A percentile compares a stretch with the other conserved stretches of the same genome.
These are phyloP conservation scores for Exophiala sp. DNA, from an alignment of 2,329 filamentous ascomycete genomes.

Conservation along the genomic window DNA sequence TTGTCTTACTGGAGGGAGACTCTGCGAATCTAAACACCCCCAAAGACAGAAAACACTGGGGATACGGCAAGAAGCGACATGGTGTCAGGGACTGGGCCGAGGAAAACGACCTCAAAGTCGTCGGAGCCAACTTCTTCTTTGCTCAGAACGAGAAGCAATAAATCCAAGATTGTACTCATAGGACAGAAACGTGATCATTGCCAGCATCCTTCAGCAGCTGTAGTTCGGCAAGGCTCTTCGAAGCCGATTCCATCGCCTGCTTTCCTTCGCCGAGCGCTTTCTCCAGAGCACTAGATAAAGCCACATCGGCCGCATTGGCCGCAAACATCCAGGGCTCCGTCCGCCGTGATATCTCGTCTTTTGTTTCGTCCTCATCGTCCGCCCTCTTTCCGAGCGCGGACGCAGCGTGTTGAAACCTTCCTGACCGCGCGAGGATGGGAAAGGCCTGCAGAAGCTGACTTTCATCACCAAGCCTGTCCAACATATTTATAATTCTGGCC, in stretches of 20 bases:
- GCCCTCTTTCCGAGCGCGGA: conserved; percentile 7
- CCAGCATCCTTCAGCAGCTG: conserved; percentile 4
- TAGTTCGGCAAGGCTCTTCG: conserved; percentile 13
- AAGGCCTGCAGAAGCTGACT: conserved; percentile 28
- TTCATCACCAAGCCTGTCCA: conserved; percentile 26
- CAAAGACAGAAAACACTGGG: conserved; percentile 49
- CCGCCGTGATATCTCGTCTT: conserved; percentile 16
- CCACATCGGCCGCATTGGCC: conserved; percentile 19
- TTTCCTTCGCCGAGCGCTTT: conserved; percentile 15
- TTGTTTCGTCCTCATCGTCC: neutral
- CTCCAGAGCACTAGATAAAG: conserved; percentile 6
- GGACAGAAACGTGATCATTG: neutral
- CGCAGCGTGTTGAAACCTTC: conserved; percentile 13
- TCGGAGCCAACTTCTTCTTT: conserved; percentile 33
- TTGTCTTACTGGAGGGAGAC: conserved; percentile 47
- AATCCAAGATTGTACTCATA: neutral
- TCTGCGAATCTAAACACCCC: conserved; percentile 44
- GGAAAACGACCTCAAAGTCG: conserved; percentile 31
- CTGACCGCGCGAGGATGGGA: conserved; percentile 15
- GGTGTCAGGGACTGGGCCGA: conserved; percentile 44
- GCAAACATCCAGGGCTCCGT: conserved; percentile 27
- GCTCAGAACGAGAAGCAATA: conserved; percentile 30
- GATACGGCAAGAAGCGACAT: conserved; percentile 46
- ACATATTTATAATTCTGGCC: conserved; percentile 10
- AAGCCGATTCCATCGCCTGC: conserved; percentile 14